Base-by-base conservation (phyloP, 2,329 filamentous ascomycete genomes). In the Alternaria novae-zelandiae region DNA sequence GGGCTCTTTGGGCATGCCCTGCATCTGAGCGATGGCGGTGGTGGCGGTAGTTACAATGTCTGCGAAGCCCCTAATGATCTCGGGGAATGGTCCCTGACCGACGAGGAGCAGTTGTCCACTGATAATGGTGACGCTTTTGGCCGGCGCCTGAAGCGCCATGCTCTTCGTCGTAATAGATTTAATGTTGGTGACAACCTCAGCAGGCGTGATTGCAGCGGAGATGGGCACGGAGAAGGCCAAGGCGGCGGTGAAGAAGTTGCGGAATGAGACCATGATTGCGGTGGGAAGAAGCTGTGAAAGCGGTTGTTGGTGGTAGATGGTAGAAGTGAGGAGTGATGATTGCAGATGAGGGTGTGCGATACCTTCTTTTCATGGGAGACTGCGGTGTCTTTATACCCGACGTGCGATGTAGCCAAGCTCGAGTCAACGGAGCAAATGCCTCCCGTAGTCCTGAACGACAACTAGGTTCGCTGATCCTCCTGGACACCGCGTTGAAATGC, bases 211-310 rank as follows among this genome's bases (percentile, higher is more conserved):
- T 4, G 45, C 41, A 15, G 67, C 67, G 2, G 59, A 32, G 49
- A 66, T 59, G 5, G 67, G 65, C 6, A 57, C 44, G 47, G 65
- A 59, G 20, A 70, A 21, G 17, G 67, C 67, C 59, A 70, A 20
- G 23, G 61, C 59, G 26, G 65, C 57, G 23, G 61, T 59, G 46
- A 70, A 36, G 56, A 68, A n/a, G 44, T 60, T 70, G 43, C 61
- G 57, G 61, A 70, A 57, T 32, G 67, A 56, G 43, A 70, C 67
- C 67, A 70, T 70, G 28, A 28, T 64, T 50, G 28, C 25, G 57
- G 56, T 59, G 12, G 50, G 46, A 45, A 23, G 47, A 28, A 32
- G 32, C 49, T 53, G 6, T 15, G 12, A 30, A 17, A 13, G 21
- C 20, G 17, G 10, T 54, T 45, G 21, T 25, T 45, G 26, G 11